Base-by-base conservation (phyloP, 306 rosid genomes). In the Biancaea sappan region DNA sequence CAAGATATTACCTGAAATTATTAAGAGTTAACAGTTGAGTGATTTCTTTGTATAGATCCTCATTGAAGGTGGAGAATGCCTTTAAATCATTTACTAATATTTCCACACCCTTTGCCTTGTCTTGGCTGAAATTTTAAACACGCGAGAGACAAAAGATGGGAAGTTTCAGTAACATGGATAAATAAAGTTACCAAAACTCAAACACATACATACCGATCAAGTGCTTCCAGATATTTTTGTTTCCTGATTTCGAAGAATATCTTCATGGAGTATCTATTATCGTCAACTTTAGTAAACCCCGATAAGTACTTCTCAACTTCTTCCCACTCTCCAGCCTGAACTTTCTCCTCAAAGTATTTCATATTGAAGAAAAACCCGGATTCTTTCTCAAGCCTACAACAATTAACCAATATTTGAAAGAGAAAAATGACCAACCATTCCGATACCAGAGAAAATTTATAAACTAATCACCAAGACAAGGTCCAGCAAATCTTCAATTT, bases 141-240 rank as follows among this genome's bases (percentile, higher is more conserved):
- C 50, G 57, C 41, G 51, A 68, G 1, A 18, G 62, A 48, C 7
- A 50, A 83, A 35, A 53, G 16, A 51, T 29, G 73, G 72, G 3
- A 71, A 70, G 56, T 24, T 65, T 56, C 41, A 50, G n/a, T 21
- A 46, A 41, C 25, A 74, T 69, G 46, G 19, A 29, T 7, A 77
- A 52, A 63, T 59, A 21, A 57, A 64, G 6, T 22, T 35, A 28
- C 51, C 54, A 58, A 29, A 19, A 21, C 24, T 32, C 18, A 52
- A 69, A 65, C 26, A 40, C 47, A 47, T 31, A 28, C 53, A 46
- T 84, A 93, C 98, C 93, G 79, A 79, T 93, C 98, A 62, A 93
- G 96, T 16, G 96, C 98, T 87, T 93, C 96, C 9, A 93, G 90
- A 83, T 90, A 93, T 74, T 93, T 93, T 78, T 93, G 96, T 86